Base-by-base conservation (phyloP, 2,329 filamentous ascomycete species). In the Sporothrix brunneoviolacea region DNA sequence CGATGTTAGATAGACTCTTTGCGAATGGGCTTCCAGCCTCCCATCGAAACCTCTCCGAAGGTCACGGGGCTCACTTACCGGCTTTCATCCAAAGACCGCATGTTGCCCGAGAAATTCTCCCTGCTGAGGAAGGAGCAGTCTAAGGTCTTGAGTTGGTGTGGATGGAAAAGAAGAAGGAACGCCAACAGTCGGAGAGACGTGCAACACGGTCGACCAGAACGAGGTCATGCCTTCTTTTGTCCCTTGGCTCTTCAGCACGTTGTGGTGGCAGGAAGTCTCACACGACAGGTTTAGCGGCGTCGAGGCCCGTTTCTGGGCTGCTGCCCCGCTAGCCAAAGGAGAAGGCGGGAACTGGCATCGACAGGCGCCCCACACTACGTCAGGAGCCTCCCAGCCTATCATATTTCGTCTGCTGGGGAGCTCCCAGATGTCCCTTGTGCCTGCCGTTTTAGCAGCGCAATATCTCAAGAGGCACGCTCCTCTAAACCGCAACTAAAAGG, bases 81-180 rank as follows among this genome's bases (percentile, higher is more conserved):
- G 61, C 73, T 70, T 57, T 80, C 77, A 55, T 71, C 70, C 63
- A 79, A 67, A 56, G 73, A 69, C 64, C 73, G 72, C 78, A 81
- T 82, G 32, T 33, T 58, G 28, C 24, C 22, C 4, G 27, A 21
- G 30, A 27, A n/a, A 21, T 24, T 28, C 16, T 24, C 44, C 16
- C 36, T 30, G 9, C 39, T 13, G 18, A 21, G 19, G n/a, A 50
- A 21, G 4, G 28, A 35, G 27, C 37, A 48, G 18, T 3, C 18
- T 19, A 37, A 10, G 36, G 4, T 28, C 24, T 10, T 28, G 24
- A 5, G 24, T 5, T 28, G 5, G 24, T 10, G 24, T 28, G 6
- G 24, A 28, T 28, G 24, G 24, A 5, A 28, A 13, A 9, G 8
- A 21, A 45, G 16, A n/a, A 16, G 8, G 21, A 16, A 21, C 15